Evolutionary conservation across 768 basidiomycete genomes (phyloP), one percentile per base, ranked within the genome.

Genomic region (Boletus subparvulus): DNA sequence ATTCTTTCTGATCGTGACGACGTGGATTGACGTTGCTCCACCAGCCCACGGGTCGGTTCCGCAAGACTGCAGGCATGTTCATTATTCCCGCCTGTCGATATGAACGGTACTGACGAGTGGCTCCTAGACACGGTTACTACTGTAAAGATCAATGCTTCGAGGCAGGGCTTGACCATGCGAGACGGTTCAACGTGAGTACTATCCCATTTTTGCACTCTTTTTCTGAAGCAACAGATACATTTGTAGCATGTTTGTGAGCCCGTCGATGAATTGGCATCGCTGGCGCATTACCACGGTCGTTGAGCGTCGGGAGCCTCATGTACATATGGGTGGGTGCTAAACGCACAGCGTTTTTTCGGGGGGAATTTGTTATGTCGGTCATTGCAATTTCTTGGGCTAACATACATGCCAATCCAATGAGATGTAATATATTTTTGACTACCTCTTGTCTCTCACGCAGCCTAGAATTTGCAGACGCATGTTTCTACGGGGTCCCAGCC

Each of bases 401-500:
- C 7, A 42, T 21, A 28, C 8, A 28, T 39, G 51, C 44, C 17
- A 8, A 41, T 30, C 45, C 10, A 10, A 30, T 24, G 35, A 54
- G 4, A 36, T 13, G 1, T 36, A 11, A 19, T 19, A 32, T 41
- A 10, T 26, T 47, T 39, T n/a, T 26, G 12, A 16, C 16, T 33
- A 28, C 30, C 7, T 28, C 26, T 11, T 19, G 13, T 40, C 33
- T 58, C 50, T 62, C 43, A 68, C 14, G 47, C 64, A 32, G 58
- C 54, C 3, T 56, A 58, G 37, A 53, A 69, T 35, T 70, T 64
- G 19, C 66, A 48, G 26, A 62, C 51, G 7, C 53, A 55, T 14
- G 67, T 52, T 49, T 69, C 69, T 19, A 56, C 67, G 14, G 69
- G 57, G 24, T 71, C 68, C 58, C 64, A 70, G 33, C 60, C 37